A percentile compares a stretch with the other conserved stretches of the same genome.
Conservation (phyloP, 1,284 basidiomycete genomes). For the Coniferiporia weirii region DNA sequence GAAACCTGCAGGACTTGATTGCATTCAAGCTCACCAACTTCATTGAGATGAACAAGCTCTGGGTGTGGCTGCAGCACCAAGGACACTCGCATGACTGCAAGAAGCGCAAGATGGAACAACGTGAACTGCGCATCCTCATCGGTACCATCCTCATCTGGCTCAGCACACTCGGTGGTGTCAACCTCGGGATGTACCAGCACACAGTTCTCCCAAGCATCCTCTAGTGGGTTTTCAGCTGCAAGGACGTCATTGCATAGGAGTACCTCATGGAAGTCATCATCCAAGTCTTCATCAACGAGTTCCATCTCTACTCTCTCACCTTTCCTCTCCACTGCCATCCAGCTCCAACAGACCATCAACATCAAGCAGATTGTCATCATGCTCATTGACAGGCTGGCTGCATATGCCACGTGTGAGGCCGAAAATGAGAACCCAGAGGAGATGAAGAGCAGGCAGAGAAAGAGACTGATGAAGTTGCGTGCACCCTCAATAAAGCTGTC, state of each 20-base stretch:
- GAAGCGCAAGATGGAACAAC: conserved; percentile 90
- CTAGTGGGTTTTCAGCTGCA: conserved; percentile 94
- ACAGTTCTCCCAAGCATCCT: conserved; percentile 85
- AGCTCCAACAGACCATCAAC: conserved; percentile 91
- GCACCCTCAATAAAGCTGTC: conserved; percentile 51
- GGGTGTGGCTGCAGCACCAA: conserved; percentile 92
- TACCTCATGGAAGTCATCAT: conserved; percentile 99
- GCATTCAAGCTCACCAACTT: conserved; percentile 94
- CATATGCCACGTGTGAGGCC: conserved; percentile 89
- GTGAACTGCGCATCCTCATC: conserved; percentile 88
- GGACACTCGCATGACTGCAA: conserved; percentile 93
- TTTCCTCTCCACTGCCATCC: conserved; percentile 90
- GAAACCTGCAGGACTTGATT: conserved; percentile 90
- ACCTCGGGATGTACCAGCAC: conserved; percentile 82
- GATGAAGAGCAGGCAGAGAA: conserved; percentile 57
- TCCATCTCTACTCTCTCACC: conserved; percentile 91
- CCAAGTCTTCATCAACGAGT: conserved; percentile 95
- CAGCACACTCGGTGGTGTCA: conserved; percentile 90
- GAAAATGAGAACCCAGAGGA: conserved; percentile 84
- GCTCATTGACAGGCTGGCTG: conserved; percentile 90
- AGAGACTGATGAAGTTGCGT: conserved; percentile 77
- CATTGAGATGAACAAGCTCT: conserved; percentile 98
- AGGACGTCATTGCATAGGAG: conserved; percentile 95
- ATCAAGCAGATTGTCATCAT: conserved; percentile 90
- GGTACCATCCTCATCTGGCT: conserved; percentile 93